Conservation (phyloP, 371 early-diverging fungal species). For the Saksenaea oblongispora region DNA sequence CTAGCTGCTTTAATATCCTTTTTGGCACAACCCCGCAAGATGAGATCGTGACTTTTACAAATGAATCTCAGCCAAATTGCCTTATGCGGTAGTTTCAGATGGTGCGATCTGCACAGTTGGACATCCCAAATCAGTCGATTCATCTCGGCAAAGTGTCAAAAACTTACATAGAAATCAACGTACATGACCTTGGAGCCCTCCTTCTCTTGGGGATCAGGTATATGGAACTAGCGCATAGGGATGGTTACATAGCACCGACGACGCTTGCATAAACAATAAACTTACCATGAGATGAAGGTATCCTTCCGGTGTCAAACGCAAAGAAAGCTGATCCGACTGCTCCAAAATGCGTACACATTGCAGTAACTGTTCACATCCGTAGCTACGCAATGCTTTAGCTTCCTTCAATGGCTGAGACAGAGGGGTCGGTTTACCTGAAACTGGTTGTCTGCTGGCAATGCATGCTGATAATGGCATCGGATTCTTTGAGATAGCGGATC, state of each 20-base stretch:
- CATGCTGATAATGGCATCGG: constrained; percentile 38
- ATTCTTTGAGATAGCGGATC: constrained; percentile 33
- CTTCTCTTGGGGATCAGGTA: not conserved
- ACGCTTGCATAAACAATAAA: too few species aligned
- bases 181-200: not conserved
- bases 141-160: not conserved
- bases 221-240: constrained; percentile 2
- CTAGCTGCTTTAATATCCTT: not conserved
- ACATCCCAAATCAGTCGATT: not conserved
- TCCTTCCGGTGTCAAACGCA: constrained; percentile 33
- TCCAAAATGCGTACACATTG: constrained; percentile 37
- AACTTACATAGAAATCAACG: not conserved
- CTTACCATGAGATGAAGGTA: constrained; percentile 35
- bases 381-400: constrained; percentile 20
- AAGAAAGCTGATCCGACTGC: constrained; percentile 33
- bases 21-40: not conserved
- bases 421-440: constrained; percentile 27
- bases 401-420: not conserved
- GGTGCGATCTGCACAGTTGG: not conserved
- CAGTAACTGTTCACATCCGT: constrained; percentile 31
- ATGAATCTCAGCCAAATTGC: constrained; percentile 1
- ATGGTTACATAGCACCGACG: too few species aligned
- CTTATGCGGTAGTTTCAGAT: constrained; percentile 4
- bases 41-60: constrained; percentile 2
- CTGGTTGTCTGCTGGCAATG: constrained; percentile 19